A percentile compares a stretch with the other conserved stretches of the same genome.
These are phyloP conservation scores for Pythium scleroteichum DNA, from an alignment of 352 stramenopile species.

Conservation along the genomic window DNA sequence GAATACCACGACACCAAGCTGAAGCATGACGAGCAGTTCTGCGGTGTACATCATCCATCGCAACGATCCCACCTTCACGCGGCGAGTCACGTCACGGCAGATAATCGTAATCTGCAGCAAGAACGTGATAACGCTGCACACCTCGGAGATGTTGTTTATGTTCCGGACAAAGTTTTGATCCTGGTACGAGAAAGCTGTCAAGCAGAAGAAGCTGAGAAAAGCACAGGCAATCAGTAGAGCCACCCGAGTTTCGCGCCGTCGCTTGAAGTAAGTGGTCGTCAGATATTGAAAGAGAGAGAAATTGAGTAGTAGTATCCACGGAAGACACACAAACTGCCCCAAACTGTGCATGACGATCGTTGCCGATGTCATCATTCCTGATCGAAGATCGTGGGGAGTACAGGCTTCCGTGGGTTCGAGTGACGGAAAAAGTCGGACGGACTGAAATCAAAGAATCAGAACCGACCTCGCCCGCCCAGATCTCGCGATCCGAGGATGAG, in stretches of 20 bases:
- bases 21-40: slow-evolving; percentile 19
- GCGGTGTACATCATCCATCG: slow-evolving; percentile 12
- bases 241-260: slow-evolving; percentile 14
- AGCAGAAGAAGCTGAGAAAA: slow-evolving; percentile 19
- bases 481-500: not conserved
- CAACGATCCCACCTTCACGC: slow-evolving; percentile 14
- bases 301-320: slow-evolving; percentile 27
- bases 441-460: too few species aligned
- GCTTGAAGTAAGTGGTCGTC: slow-evolving; percentile 13
- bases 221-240: slow-evolving; percentile 21
- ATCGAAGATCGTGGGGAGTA: too few species aligned
- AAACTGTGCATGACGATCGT: not conserved
- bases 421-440: too few species aligned
- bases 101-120: slow-evolving; percentile 29
- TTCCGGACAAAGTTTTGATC: slow-evolving; percentile 9
- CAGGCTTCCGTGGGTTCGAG: too few species aligned
- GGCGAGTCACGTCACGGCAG: slow-evolving; percentile 12
- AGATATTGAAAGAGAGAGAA: slow-evolving; percentile 31
- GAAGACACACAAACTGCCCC: slow-evolving; percentile 10
- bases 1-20: slow-evolving; percentile 16
- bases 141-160: slow-evolving; percentile 24
- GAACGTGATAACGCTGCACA: slow-evolving; percentile 24
- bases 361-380: not conserved
- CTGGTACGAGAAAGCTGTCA: slow-evolving; percentile 10
- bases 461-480: not conserved